Conservation (phyloP, 2,329 filamentous ascomycete species). For the Chlorencoelia australis region DNA sequence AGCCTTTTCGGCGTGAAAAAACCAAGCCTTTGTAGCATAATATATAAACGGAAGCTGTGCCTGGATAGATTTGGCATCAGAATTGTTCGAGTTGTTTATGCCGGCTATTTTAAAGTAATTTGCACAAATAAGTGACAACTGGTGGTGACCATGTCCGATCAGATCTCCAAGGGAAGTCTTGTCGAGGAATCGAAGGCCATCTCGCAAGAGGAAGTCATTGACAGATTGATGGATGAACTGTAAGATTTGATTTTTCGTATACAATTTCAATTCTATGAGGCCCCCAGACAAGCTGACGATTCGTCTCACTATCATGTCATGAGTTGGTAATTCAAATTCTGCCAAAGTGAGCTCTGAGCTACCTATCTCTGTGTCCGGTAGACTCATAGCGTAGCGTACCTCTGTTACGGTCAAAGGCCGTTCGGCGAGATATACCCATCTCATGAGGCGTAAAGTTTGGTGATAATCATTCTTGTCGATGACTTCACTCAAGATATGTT, state of each 20-base stretch:
- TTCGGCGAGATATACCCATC: conserved; percentile 17
- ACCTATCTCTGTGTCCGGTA: conserved; percentile 3
- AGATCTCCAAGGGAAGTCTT: not conserved
- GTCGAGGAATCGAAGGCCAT: conserved; percentile 6
- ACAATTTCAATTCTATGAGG: conserved; percentile 9
- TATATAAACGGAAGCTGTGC: conserved; percentile 5
- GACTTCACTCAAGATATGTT: conserved; percentile 14
- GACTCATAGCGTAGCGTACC: conserved; percentile 11
- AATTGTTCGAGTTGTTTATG: not conserved
- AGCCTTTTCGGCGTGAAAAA: conserved; percentile 9
- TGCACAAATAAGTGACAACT: conserved; percentile 8
- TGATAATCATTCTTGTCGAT: conserved; percentile 6
- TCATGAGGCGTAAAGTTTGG: conserved; percentile 14
- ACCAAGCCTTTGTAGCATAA: conserved; percentile 8
- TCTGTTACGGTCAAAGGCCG: conserved; percentile 14
- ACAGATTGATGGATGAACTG: conserved; percentile 32
- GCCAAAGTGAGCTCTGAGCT: not conserved
- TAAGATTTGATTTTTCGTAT: conserved; percentile 15
- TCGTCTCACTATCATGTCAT: conserved; percentile 5
- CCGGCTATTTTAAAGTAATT: conserved; percentile 9
- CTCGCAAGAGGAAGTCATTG: conserved; percentile 29
- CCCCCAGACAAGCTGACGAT: conserved; percentile 12
- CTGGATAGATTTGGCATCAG: conserved; percentile 1
- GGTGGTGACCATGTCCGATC: conserved; percentile 8
- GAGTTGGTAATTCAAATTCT: not conserved